Conservation (phyloP, 305 asterid genomes). For the Vinca major region DNA sequence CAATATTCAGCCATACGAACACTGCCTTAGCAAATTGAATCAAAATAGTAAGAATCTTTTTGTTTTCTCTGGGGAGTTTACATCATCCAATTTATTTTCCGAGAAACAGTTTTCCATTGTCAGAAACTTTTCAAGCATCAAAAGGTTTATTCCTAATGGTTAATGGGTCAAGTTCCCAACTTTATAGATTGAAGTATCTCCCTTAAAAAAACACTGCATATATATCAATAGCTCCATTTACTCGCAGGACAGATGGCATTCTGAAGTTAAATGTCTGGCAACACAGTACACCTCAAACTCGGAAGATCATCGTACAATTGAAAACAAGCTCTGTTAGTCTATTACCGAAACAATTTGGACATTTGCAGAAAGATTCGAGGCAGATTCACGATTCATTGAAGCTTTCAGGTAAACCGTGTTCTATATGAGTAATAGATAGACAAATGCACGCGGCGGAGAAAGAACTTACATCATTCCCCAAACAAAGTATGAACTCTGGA, state of each 20-base stretch:
- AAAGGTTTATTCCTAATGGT: not conserved
- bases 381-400: not conserved
- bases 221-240: not conserved
- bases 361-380: not conserved
- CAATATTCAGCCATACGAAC: conserved; percentile 18
- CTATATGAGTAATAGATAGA: not conserved
- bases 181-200: too few relatives aligned
- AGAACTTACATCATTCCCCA: conserved; percentile 93
- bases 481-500: conserved; percentile 82
- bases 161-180: not conserved
- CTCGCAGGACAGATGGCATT: not conserved
- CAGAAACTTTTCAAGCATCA: not conserved
- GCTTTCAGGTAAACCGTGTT: not conserved
- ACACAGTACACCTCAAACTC: not conserved
- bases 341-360: too few relatives aligned
- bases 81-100: not conserved
- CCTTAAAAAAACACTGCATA: too few relatives aligned
- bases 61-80: not conserved
- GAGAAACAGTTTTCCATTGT: not conserved
- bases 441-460: conserved; percentile 8
- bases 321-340: too few relatives aligned
- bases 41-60: not conserved
- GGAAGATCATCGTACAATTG: too few relatives aligned
- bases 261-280: not conserved
- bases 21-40: conserved; percentile 1